Base-by-base conservation (phyloP, 108 stramenopile genomes). In the Nitzschia inconspicua region DNA sequence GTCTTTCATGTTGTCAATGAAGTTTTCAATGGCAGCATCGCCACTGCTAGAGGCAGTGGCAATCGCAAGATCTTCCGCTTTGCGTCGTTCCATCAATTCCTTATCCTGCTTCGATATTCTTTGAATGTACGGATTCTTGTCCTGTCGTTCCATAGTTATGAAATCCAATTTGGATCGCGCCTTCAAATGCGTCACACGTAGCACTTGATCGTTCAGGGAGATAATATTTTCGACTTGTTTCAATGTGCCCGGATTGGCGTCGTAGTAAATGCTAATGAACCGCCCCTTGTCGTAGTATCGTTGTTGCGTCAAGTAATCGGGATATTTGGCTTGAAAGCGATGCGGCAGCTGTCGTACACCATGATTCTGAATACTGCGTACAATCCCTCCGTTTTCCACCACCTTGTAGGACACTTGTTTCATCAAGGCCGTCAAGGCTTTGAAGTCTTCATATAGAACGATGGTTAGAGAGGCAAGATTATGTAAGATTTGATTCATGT, bases 211-310 rank as follows among this genome's bases (percentile, higher is more conserved):
- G 52, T 93, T 69, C 80, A 84, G 58, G 26, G 73, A 68, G 56
- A 89, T 53, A 24, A 84, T 58, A 28, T 59, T 68, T 35, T 89
- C 82, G 3, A 89, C 88, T 60, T 84, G 49, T 46, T 63, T 49
- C 67, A 80, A 67, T 2, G 83, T 79, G 0, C 23, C 23, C 0
- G 91, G 91, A 65, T 77, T 89, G 49, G 84, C 67, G 73, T 93
- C 91, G 48, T 89, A 89, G 60, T 83, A 93, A 0, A 93, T 62
- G 14, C 77, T 79, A 35, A 93, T 68, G 69, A 88, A 91, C 9
- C 93, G 76, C 39, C 89, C 93, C 73, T 89, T 79, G 57, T 89
- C 75, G 56, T 80, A 90, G 65, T 89, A 91, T 14, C 93, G 78
- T 69, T 83, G 78, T 16, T 89, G 89, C 9, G 80, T 72, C 24